Evolutionary conservation across 192 early-diverging fungal genomes (phyloP).

Genomic region (Backusella morwellensis): DNA sequence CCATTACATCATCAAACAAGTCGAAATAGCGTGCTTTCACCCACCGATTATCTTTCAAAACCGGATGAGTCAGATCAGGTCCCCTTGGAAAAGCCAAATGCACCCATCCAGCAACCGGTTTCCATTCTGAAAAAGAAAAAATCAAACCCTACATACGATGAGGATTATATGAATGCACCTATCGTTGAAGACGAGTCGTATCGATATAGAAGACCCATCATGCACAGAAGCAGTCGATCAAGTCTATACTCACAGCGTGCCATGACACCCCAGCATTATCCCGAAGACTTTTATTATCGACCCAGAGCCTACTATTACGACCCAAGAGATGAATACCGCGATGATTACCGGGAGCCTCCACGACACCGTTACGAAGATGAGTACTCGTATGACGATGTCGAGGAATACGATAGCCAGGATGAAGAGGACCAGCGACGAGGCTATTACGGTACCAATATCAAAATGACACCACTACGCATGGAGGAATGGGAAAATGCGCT

Average conservation of each 20-base stretch:
- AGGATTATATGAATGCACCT: neutral
- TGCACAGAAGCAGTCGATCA: neutral
- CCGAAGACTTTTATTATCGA: neutral
- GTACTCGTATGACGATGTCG: neutral
- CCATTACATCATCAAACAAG: neutral
- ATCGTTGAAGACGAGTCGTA: neutral
- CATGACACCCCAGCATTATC: neutral
- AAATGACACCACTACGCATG: neutral
- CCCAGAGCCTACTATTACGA: neutral
- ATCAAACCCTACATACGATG: neutral
- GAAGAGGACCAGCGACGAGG: neutral
- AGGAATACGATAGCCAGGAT: neutral
- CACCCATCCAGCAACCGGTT: neutral
- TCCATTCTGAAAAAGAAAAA: constrained; percentile 11
- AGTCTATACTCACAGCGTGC: neutral
- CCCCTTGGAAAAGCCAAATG: neutral
- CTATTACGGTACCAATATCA: neutral
- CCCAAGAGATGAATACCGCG: neutral
- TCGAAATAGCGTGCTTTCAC: neutral
- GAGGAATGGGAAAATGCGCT: constrained; percentile 13
- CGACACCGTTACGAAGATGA: neutral
- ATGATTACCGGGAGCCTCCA: neutral
- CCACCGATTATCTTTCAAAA: neutral
- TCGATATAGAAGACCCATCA: neutral
- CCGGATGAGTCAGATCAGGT: neutral